Conservation (phyloP, 1,284 basidiomycete genomes). For the Irpex sp. region DNA sequence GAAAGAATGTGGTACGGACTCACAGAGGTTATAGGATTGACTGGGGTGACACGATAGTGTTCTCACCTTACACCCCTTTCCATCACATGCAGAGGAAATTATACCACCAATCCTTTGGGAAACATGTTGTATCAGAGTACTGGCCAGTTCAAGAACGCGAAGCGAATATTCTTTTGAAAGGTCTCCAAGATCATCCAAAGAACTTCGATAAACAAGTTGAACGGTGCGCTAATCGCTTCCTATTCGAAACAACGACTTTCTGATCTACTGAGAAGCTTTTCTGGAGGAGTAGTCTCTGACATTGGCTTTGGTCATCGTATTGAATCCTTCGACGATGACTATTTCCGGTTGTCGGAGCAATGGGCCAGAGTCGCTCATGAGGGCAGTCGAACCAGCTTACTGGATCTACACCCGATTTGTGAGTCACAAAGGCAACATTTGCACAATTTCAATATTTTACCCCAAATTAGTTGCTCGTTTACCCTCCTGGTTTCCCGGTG, state of each 20-base stretch:
- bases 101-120: not conserved
- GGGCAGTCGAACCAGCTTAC: not conserved
- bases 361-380: not conserved
- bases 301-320: not conserved
- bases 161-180: not conserved
- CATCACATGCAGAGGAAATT: not conserved
- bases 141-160: not conserved
- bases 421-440: not conserved
- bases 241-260: not conserved
- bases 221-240: not conserved
- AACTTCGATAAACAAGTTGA: not conserved
- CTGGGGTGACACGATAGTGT: not conserved
- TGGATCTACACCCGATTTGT: not conserved
- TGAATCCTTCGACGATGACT: not conserved
- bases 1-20: not conserved
- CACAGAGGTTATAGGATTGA: not conserved
- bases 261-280: not conserved
- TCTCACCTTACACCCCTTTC: not conserved
- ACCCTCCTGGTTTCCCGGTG: slow-evolving; percentile 25
- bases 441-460: not conserved
- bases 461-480: slow-evolving; percentile 18
- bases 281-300: not conserved
- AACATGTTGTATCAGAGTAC: not conserved
- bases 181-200: not conserved
- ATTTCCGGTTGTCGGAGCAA: not conserved